Evolutionary conservation across 1,139 yeast genomes (phyloP), one percentile per base, ranked within the genome.

Genomic region (Hanseniaspora sp.): DNA sequence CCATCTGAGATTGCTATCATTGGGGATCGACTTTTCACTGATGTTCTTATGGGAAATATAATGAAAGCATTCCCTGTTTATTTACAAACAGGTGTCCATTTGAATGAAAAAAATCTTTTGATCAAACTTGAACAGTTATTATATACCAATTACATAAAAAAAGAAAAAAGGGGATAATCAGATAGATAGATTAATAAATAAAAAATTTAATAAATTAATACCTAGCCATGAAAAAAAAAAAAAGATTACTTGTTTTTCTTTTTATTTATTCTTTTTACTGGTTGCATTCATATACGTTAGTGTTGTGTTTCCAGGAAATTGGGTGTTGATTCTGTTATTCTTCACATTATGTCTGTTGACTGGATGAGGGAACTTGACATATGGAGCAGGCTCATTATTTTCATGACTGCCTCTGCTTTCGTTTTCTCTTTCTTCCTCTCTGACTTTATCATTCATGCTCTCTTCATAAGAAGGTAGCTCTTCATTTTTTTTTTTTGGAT

Each of bases 11-110:
- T 92, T 28, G 87, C 88, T 0, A 82, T 92, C 5, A 78, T 92
- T 18, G 98, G 98, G 0, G 98, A 92, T 62, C 70, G 98, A 40
- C 73, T 92, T 41, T 80, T 88, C 68, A 92, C 98, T 0, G 98
- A 92, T 66, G 78, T 92, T 57, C 70, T 90, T 54, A 86, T 92
- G 96, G 96, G 96, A 18, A 90, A 90, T 62, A 74, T 82, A 74
- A 87, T 90, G 95, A 95, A 95, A 0, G 75, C 95, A 0, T 78
- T 80, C 70, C 86, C 94, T 0, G 75, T 87, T 6, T 92, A 97
- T 96, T 65, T 92, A 1, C 72, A 75, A 56, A 80, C 80, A 52
- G 96, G 96, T 2, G 95, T 88, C 2, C 8, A 12, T 2, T 33
- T 51, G 48, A 51, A 51, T 11, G 33, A 1, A 51, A 46, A 40